Base-by-base conservation (phyloP, 2,329 filamentous ascomycete species). In the Diaporthe batatas region DNA sequence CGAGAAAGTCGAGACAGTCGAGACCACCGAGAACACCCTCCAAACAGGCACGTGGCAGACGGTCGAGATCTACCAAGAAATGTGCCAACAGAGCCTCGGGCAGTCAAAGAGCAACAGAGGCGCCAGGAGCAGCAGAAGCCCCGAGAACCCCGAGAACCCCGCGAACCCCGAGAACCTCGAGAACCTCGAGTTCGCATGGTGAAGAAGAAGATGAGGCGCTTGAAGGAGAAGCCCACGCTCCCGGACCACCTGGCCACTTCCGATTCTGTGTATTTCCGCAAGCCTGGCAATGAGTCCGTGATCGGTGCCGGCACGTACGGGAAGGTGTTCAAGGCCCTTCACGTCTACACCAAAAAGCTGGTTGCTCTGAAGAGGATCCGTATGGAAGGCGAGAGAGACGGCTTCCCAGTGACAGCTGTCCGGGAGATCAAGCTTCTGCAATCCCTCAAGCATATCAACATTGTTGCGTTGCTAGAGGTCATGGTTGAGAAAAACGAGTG, bases 401-500 rank as follows among this genome's bases (percentile, higher is more conserved):
- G 94, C 0, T 97, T 97, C 77, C 95, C 95, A 0, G 94, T 98
- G 57, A 98, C 95, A 0, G 95, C 95, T 0, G 93, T 97, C 34
- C 91, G 95, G 74, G 95, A 98, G 81, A 95, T 98, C 85, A 97
- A 97, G 81, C 86, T 98, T 32, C 86, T 98, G n/a, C 94, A 97
- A 79, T 95, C 93, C 4, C 86, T 97, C 29, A 91, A 92, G 75
- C 94, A 97, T 78, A 84, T 87, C 73, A 97, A 97, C 78, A 91
- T 98, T 67, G 94, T 98, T 72, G 91, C 91, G 53, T 85, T 98
- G 23, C 91, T 93, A 76, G 95, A 98, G 83, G 94, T 97, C 76
- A 99, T 99, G 96, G 96, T 99, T 2, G 96, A 99, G 83, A 94
- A 93, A 80, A 98, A 98, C 77, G 95, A 98, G 82, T 99, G 96